Percentiles rank a stretch among this genome's conserved stretches.
Evolutionary conservation across 2,329 filamentous ascomycete species (phyloP).

Genomic region (Claviceps sp.): DNA sequence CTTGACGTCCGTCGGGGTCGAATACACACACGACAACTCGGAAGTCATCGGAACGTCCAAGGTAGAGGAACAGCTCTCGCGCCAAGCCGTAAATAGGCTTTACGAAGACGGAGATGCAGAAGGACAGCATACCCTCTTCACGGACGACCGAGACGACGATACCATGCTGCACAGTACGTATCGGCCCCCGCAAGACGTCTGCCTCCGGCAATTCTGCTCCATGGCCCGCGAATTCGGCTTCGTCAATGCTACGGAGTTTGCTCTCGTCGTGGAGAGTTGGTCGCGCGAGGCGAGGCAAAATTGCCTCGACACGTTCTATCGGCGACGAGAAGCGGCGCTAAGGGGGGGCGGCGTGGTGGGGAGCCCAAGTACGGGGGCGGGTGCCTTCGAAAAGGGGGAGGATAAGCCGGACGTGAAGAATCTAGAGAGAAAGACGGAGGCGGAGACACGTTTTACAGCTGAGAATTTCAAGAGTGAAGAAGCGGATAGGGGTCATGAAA

Average conservation of each 20-base stretch:
- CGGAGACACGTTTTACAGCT: background rate
- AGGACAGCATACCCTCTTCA: slow-evolving; percentile 44
- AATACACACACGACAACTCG: slow-evolving; percentile 93
- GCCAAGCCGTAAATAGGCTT: slow-evolving; percentile 53
- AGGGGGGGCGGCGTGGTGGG: slow-evolving; percentile 7
- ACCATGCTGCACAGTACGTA: slow-evolving; percentile 33
- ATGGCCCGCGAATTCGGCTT: slow-evolving; percentile 78
- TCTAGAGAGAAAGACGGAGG: background rate
- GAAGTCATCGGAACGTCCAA: slow-evolving; percentile 89
- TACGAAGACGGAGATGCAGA: slow-evolving; percentile 30
- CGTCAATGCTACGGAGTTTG: slow-evolving; percentile 66
- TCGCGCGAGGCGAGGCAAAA: slow-evolving; percentile 69
- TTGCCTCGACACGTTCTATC: slow-evolving; percentile 72
- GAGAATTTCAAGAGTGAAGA: background rate
- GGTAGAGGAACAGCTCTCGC: slow-evolving; percentile 74
- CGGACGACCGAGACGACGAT: slow-evolving; percentile 29
- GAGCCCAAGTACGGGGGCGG: background rate
- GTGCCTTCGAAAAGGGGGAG: background rate
- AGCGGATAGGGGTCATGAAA: background rate
- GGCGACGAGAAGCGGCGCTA: slow-evolving; percentile 40
- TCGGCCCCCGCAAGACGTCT: slow-evolving; percentile 61
- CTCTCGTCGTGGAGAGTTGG: slow-evolving; percentile 80
- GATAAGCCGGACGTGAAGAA: slow-evolving; percentile 4
- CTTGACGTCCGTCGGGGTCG: slow-evolving; percentile 72
- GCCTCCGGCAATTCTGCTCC: slow-evolving; percentile 72